These are phyloP conservation scores for Pisolithus thermaeus DNA, from an alignment of 1,284 basidiomycete species.

Conservation along the genomic window DNA sequence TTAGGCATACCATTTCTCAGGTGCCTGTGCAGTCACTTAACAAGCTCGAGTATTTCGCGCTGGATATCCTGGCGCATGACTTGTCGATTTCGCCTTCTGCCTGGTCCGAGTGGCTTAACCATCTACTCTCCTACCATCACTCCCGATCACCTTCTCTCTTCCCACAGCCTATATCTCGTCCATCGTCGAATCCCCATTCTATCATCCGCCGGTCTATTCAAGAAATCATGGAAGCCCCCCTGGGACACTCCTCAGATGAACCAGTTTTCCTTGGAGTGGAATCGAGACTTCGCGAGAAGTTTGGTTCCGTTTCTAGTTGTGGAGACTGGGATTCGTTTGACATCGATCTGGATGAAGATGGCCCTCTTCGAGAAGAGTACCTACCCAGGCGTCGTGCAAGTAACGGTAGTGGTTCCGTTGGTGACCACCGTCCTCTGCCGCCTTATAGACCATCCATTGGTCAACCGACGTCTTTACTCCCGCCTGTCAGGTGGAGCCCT, in stretches of 20 bases:
- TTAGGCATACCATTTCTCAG: constrained; percentile 73
- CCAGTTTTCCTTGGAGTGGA: constrained; percentile 69
- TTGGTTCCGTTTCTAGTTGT: constrained; percentile 37
- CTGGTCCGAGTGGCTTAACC: constrained; percentile 67
- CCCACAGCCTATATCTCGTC: constrained; percentile 74
- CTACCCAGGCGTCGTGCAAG: constrained; percentile 57
- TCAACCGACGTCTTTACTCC: constrained; percentile 44
- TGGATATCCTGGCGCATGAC: constrained; percentile 66
- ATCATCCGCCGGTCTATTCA: constrained; percentile 67
- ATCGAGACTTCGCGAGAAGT: constrained; percentile 48
- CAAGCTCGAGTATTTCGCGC: constrained; percentile 59
- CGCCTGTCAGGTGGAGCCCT: constrained; percentile 76
- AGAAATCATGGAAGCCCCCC: constrained; percentile 51
- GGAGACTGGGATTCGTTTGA: constrained; percentile 46
- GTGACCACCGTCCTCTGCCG: constrained; percentile 1
- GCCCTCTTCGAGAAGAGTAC: constrained; percentile 73
- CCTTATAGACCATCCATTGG: constrained; percentile 23
- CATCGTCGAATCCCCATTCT: constrained; percentile 60
- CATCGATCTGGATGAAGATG: constrained; percentile 76
- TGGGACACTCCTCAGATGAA: constrained; percentile 35
- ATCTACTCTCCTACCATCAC: constrained; percentile 57
- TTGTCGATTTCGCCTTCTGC: constrained; percentile 55
- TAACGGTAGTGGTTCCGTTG: constrained; percentile 10
- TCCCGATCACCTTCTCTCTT: constrained; percentile 51
- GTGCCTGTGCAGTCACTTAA: constrained; percentile 66